Evolutionary conservation across 106 monocot species (phyloP), one percentile per base, ranked within the genome.

Genomic region (Platanthera zijinensis): DNA sequence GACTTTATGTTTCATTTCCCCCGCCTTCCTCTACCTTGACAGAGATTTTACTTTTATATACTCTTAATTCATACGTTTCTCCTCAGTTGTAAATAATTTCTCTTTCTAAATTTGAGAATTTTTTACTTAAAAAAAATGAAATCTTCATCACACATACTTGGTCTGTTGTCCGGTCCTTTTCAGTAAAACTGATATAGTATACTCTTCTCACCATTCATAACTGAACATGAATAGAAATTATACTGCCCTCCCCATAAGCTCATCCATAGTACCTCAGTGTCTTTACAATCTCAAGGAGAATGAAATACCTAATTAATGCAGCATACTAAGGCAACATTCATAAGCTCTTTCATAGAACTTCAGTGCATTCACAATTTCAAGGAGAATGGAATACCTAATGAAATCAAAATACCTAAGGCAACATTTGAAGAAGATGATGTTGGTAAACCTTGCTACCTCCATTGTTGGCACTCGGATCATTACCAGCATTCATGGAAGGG

Each of bases 401-500:
- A 71, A 10, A 48, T 8, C 19, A 21, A 69, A 3, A 69, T 46
- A 15, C 47, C 63, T 2, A 64, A 73, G 13, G 66, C 79, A 17
- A 30, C 48, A 11, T 61, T 46, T 14, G 8, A 15, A 0, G 76
- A 71, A 25, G 73, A 78, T 72, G 78, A 71, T 15, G 57, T 57
- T 52, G 77, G 54, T 69, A 85, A 87, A 95, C 71, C 92, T 95
- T 30, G 91, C 95, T 17, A 95, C 95, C 5, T 87, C 95, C 25
- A 85, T 95, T 77, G 89, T 95, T 72, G 95, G 95, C n/a, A 91
- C 95, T 13, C 92, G 95, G 6, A 95, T 95, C 75, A 95, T 92
- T 39, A 39, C 39, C 39, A 39, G 39, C 39, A 39, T 39, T 39
- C 39, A 39, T 0, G 39, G 39, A 39, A 39, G 39, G 39, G 39